A percentile compares a stretch with the other conserved stretches of the same genome.
Evolutionary conservation across 2,329 filamentous ascomycete genomes (phyloP).

Genomic region (Fusarium floridanum): DNA sequence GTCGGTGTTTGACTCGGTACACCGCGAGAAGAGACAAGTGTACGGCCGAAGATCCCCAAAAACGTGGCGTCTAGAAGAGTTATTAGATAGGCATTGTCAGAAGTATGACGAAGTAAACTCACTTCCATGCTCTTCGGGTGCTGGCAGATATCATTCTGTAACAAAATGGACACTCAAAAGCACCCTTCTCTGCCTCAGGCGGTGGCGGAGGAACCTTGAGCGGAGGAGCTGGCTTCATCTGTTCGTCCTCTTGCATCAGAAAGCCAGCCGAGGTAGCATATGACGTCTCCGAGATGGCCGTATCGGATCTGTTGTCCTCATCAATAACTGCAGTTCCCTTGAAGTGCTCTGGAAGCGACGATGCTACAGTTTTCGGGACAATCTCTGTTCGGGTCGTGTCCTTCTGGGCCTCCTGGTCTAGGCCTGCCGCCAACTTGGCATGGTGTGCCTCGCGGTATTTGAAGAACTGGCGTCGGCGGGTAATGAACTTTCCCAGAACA

Average conservation of each 20-base stretch:
- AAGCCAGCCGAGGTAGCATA: conserved; percentile 44
- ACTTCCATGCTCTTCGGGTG: conserved; percentile 49
- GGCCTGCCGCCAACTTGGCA: conserved; percentile 46
- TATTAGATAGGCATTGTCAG: too few relatives aligned
- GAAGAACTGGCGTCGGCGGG: conserved; percentile 52
- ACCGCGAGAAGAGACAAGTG: conserved; percentile 48
- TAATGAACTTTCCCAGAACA: conserved; percentile 51
- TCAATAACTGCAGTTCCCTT: conserved; percentile 21
- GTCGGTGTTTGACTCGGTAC: conserved; percentile 32
- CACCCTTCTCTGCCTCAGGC: conserved; percentile 32
- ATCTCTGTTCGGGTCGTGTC: conserved; percentile 6
- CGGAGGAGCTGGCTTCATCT: background rate
- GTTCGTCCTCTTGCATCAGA: background rate
- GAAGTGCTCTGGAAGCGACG: conserved; percentile 36
- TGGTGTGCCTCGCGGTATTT: conserved; percentile 54
- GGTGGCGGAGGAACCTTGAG: conserved; percentile 43
- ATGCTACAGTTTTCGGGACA: conserved; percentile 37
- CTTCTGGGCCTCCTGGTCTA: conserved; percentile 27
- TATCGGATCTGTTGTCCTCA: conserved; percentile 41
- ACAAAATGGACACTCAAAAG: conserved; percentile 58
- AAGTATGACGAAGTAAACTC: conserved; percentile 7
- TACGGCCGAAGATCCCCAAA: conserved; percentile 56
- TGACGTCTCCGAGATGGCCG: conserved; percentile 46
- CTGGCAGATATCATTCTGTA: conserved; percentile 50
- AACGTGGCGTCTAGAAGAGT: conserved; percentile 49